Conservation (phyloP, 495 filamentous ascomycete genomes). For the Trichoderma virens region DNA sequence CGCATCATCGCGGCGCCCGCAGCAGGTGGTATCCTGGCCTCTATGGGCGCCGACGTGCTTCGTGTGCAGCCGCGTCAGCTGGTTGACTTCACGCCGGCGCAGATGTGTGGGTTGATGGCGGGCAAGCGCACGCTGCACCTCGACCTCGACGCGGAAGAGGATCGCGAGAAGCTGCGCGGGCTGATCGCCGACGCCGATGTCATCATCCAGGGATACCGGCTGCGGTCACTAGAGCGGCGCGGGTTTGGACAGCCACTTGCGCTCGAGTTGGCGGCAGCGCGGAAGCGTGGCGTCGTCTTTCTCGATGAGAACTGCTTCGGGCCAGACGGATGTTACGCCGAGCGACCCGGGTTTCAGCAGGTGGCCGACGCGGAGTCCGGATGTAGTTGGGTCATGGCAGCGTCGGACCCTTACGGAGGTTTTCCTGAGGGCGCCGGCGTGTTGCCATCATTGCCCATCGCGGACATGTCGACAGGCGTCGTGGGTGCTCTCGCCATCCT, state of each 20-base stretch:
- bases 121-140: not conserved
- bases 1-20: slow-evolving; percentile 37
- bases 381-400: not conserved
- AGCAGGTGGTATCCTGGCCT: slow-evolving; percentile 43
- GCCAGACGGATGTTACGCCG: slow-evolving; percentile 26
- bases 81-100: not conserved
- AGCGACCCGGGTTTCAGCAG: slow-evolving; percentile 16
- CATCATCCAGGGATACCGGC: not conserved
- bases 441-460: slow-evolving; percentile 26
- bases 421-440: slow-evolving; percentile 19
- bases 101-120: too few species aligned
- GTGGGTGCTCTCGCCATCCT: slow-evolving; percentile 17
- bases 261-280: slow-evolving; percentile 30
- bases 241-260: not conserved
- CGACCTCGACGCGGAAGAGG: not conserved
- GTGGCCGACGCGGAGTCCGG: not conserved
- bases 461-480: slow-evolving; percentile 25
- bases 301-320: slow-evolving; percentile 57
- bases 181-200: not conserved
- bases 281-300: slow-evolving; percentile 50
- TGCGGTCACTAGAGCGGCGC: not conserved
- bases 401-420: too few species aligned
- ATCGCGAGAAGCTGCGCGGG: not conserved
- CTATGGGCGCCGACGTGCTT: slow-evolving; percentile 44
- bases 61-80: slow-evolving; percentile 13